Conservation (phyloP, 768 basidiomycete species). For the Phylloporus sp. region DNA sequence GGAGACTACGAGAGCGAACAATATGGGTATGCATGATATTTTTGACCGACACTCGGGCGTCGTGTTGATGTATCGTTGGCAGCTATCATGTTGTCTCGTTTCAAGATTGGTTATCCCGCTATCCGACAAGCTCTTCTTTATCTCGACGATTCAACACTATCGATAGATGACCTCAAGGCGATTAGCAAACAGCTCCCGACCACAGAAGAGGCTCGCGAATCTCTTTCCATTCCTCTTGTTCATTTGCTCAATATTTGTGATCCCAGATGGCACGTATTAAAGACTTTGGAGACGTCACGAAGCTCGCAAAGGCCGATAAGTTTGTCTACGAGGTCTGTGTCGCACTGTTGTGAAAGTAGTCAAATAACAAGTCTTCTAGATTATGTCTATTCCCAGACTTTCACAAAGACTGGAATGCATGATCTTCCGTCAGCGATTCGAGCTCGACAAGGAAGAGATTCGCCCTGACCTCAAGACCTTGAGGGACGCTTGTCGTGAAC, state of each 20-base stretch:
- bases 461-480: slow-evolving; percentile 76
- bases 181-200: slow-evolving; percentile 77
- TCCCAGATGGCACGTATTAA: slow-evolving; percentile 58
- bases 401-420: slow-evolving; percentile 73
- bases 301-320: slow-evolving; percentile 79
- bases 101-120: slow-evolving; percentile 59
- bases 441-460: slow-evolving; percentile 79
- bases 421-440: slow-evolving; percentile 78
- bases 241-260: background rate
- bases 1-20: slow-evolving; percentile 79
- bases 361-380: slow-evolving; percentile 40
- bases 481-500: slow-evolving; percentile 64
- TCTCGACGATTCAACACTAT: slow-evolving; percentile 63
- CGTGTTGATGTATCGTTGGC: slow-evolving; percentile 1
- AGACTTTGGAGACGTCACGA: slow-evolving; percentile 66
- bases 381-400: slow-evolving; percentile 75
- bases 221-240: background rate
- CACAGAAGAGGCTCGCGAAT: slow-evolving; percentile 62
- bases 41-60: background rate
- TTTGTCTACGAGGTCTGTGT: slow-evolving; percentile 70
- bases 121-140: slow-evolving; percentile 72
- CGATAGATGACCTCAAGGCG: slow-evolving; percentile 72
- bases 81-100: slow-evolving; percentile 83
- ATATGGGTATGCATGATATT: slow-evolving; percentile 54
- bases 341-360: background rate